Evolutionary conservation across 2,329 filamentous ascomycete genomes (phyloP).

Genomic region (Tolypocladium album): DNA sequence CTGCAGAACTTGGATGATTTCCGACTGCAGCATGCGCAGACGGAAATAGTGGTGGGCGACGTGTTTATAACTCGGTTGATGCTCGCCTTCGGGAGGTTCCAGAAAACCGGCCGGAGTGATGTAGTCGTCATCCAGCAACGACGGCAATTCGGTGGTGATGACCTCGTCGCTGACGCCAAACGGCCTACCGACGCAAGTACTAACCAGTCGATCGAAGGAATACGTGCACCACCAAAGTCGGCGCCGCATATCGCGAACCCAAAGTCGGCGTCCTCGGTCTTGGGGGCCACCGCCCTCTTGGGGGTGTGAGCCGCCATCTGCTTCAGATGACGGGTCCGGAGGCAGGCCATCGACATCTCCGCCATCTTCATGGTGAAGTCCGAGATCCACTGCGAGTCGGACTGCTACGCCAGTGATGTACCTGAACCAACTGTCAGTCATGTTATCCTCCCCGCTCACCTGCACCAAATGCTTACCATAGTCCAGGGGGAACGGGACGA

Average conservation of each 20-base stretch:
- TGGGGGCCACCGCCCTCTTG: slow-evolving; percentile 22
- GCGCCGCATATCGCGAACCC: slow-evolving; percentile 74
- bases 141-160: slow-evolving; percentile 91
- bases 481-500: slow-evolving; percentile 79
- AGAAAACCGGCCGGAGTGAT: slow-evolving; percentile 73
- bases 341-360: slow-evolving; percentile 51
- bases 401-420: slow-evolving; percentile 95
- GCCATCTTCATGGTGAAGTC: slow-evolving; percentile 86
- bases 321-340: slow-evolving; percentile 26
- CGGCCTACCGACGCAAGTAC: slow-evolving; percentile 83
- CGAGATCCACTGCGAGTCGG: slow-evolving; percentile 80
- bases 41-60: slow-evolving; percentile 90
- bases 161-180: slow-evolving; percentile 95
- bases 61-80: slow-evolving; percentile 73
- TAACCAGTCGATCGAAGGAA: slow-evolving; percentile 87
- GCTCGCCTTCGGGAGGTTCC: slow-evolving; percentile 43
- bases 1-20: slow-evolving; percentile 88
- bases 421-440: slow-evolving; percentile 19
- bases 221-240: slow-evolving; percentile 97
- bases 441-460: not conserved
- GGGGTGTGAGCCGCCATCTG: slow-evolving; percentile 17
- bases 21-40: slow-evolving; percentile 78
- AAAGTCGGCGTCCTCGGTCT: slow-evolving; percentile 62
- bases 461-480: slow-evolving; percentile 49
- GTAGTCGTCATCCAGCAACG: slow-evolving; percentile 74